Evolutionary conservation across 371 early-diverging fungal genomes (phyloP), one percentile per base, ranked within the genome.

Genomic region (Actinomucor elegans): DNA sequence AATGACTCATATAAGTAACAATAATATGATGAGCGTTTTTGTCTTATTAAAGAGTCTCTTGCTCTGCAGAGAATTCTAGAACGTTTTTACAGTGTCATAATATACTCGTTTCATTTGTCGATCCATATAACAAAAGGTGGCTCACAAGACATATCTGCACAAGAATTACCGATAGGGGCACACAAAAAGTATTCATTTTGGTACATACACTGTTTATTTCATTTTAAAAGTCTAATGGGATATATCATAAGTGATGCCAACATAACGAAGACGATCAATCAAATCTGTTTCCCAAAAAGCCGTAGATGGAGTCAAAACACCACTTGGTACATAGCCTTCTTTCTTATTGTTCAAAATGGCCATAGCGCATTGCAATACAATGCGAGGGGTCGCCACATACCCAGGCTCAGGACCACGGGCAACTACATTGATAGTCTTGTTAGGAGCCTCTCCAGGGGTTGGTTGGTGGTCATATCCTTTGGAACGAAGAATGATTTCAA

Each of bases 381-480:
- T 69, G 24, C 78, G 76, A 43, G 83, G 82, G 2, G 86, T 86
- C n/a, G 82, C 79, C 24, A 76, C 72, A 64, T 86, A 84, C 9
- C 81, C 86, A 42, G 76, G 67, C 57, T 86, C 84, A n/a, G 83
- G 84, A 5, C 84, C 86, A 52, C 68, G 70, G 7, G 81, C 77
- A 14, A 71, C 71, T 2, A 77, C 77, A 5, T 72, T 71, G 28
- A 80, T 63, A n/a, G 59, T 41, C 14, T 64, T 63, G 48, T 83
- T 75, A 0, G 77, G 73, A 49, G 73, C 55, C 3, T 60, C 62
- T 5, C 31, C 46, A 15, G 58, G 51, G 4, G 42, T 42, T n/a
- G 62, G n/a, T n/a, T 52, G 42, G 41, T 63, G 67, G 12, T 76
- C 63, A 53, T 70, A 79, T 1, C 85, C 85, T 46, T 76, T 71